Evolutionary conservation across 768 basidiomycete species (phyloP), one percentile per base, ranked within the genome.

Genomic region (Podaxis rugospora): DNA sequence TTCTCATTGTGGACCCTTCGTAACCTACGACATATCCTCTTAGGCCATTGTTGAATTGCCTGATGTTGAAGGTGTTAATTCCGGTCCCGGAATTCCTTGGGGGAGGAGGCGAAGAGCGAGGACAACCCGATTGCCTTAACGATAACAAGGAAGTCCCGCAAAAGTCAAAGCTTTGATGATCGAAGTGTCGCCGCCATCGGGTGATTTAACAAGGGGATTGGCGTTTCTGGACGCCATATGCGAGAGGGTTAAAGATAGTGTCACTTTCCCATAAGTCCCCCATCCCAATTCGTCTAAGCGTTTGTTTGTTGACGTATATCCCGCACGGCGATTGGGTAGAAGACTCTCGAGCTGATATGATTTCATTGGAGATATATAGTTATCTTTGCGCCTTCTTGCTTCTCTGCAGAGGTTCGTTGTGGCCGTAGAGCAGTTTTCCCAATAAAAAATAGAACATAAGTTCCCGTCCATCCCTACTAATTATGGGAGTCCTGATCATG

Each of bases 111-210:
- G 25, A 25, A 51, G 23, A 51, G 23, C 23, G 1, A 54, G n/a
- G 37, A 60, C 59, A 60, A 60, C 18, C 51, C 10, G 10, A 60
- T 11, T 53, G 51, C 59, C 59, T 53, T 52, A 60, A 53, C n/a
- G 40, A 60, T 32, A 42, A 60, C 59, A 60, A 60, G 37, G 59
- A 27, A 4, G 18, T 1, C 18, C 42, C 36, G 2, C 36, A 27
- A 13, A 23, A 49, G 47, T 27, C 47, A 23, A 27, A 5, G 9
- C 6, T 46, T 47, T 46, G 39, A 18, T 23, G 27, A 9, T 52
- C 27, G 21, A 25, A 28, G 40, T 37, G 40, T 49, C 36, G n/a
- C 14, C 40, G 39, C 42, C 46, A 40, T 35, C 4, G 32, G 32
- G 9, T 32, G 14, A 11, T 16, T 44, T 32, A 27, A 60, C 59